These are phyloP conservation scores for Russula compacta DNA, from an alignment of 768 basidiomycete species.

Conservation along the genomic window DNA sequence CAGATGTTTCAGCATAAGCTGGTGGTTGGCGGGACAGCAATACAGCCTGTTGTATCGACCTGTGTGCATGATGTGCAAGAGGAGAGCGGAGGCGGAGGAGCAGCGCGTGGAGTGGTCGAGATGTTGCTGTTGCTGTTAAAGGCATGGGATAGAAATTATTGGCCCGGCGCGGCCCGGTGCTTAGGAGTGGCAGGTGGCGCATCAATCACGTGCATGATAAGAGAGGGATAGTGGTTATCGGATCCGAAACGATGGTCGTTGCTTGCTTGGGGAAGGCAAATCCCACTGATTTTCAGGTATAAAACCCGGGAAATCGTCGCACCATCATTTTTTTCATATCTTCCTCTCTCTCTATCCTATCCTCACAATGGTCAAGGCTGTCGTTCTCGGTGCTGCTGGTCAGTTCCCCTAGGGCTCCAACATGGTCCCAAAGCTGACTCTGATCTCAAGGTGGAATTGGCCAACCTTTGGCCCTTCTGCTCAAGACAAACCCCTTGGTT, in stretches of 20 bases:
- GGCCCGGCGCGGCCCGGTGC: background rate
- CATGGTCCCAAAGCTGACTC: background rate
- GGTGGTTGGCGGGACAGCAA: background rate
- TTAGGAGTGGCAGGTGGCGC: no score
- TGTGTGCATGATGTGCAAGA: background rate
- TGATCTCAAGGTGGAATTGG: conserved; percentile 76
- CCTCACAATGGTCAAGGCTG: conserved; percentile 60
- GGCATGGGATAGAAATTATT: background rate
- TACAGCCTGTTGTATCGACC: background rate
- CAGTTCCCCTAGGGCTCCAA: conserved; percentile 13
- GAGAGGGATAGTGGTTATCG: background rate
- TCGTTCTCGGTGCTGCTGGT: conserved; percentile 96
- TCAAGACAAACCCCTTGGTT: conserved; percentile 78
- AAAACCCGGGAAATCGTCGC: background rate
- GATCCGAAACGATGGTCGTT: background rate
- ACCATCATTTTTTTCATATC: conserved; percentile 1
- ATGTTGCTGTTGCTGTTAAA: background rate
- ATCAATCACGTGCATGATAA: background rate
- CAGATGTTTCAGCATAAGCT: background rate
- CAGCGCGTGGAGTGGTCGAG: no score
- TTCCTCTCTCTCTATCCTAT: background rate
- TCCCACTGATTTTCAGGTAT: background rate
- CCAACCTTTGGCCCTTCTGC: conserved; percentile 86
- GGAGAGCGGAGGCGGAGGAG: background rate
- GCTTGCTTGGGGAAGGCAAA: no score